Percentiles rank a stretch among this genome's conserved stretches.
These are phyloP conservation scores for Xylaria sp. DNA, from an alignment of 2,329 filamentous ascomycete genomes.

Conservation along the genomic window DNA sequence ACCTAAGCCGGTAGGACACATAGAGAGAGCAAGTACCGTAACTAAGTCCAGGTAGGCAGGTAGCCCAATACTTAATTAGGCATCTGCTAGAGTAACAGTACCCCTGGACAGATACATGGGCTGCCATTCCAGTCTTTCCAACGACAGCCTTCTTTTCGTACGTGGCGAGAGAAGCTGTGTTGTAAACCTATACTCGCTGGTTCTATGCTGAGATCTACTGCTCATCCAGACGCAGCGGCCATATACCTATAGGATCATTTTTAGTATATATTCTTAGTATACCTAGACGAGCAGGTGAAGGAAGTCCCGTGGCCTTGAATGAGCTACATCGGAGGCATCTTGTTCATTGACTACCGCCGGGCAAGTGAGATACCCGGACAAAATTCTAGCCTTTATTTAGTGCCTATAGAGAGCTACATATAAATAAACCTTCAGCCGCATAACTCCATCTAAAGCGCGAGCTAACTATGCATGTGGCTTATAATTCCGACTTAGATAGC, in stretches of 20 bases:
- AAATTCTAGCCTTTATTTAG: not conserved
- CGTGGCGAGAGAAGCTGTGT: not conserved
- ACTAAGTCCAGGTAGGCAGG: too few relatives aligned
- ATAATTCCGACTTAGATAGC: slow-evolving; percentile 6
- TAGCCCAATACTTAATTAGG: too few relatives aligned
- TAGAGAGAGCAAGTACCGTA: too few relatives aligned
- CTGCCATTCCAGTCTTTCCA: not conserved
- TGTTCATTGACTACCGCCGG: not conserved
- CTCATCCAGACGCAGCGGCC: too few relatives aligned
- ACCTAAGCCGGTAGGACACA: not conserved
- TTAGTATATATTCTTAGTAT: too few relatives aligned
- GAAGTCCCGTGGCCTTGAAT: too few relatives aligned
- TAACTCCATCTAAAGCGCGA: slow-evolving; percentile 13
- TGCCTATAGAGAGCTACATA: not conserved
- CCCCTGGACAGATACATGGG: not conserved
- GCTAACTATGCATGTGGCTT: slow-evolving; percentile 3
- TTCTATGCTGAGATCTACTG: not conserved
- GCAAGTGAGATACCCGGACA: not conserved
- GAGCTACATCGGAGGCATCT: too few relatives aligned
- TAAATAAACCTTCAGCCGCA: not conserved
- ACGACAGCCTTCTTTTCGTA: not conserved
- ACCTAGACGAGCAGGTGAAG: too few relatives aligned
- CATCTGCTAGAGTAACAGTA: not conserved
- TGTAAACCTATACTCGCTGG: not conserved
- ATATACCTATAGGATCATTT: too few relatives aligned